A percentile compares a stretch with the other conserved stretches of the same genome.
Evolutionary conservation across 2,329 filamentous ascomycete genomes (phyloP).

Genomic region (Fusarium agapanthi): DNA sequence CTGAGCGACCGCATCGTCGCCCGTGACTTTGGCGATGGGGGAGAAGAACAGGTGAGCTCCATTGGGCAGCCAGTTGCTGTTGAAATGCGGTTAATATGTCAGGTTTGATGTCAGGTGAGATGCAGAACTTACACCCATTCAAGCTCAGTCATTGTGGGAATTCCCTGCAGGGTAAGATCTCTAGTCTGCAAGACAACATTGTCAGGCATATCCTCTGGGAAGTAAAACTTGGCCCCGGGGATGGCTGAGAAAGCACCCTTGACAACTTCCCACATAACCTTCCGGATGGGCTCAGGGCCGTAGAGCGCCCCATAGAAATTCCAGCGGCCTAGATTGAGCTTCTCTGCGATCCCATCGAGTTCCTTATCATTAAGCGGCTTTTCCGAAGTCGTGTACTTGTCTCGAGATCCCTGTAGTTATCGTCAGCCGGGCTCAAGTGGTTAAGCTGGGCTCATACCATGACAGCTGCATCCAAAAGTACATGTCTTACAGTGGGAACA

Average conservation of each 20-base stretch:
- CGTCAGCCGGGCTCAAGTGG: background rate
- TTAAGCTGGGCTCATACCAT: background rate
- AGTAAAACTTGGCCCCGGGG: slow-evolving; percentile 33
- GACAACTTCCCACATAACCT: slow-evolving; percentile 28
- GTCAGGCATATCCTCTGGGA: slow-evolving; percentile 30
- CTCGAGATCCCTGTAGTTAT: background rate
- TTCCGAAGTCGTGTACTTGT: slow-evolving; percentile 14
- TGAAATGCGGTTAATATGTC: rapidly evolving
- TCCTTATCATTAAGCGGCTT: slow-evolving; percentile 14
- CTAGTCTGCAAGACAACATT: slow-evolving; percentile 28
- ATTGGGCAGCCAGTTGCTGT: slow-evolving; percentile 29
- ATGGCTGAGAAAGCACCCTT: slow-evolving; percentile 27
- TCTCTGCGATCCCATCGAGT: slow-evolving; percentile 24
- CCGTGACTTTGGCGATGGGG: slow-evolving; percentile 32
- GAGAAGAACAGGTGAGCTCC: slow-evolving; percentile 38
- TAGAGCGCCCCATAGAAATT: slow-evolving; percentile 38
- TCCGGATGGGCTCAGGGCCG: slow-evolving; percentile 26
- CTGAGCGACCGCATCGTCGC: slow-evolving; percentile 23
- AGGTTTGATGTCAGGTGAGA: rapidly evolving
- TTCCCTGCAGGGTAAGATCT: slow-evolving; percentile 23
- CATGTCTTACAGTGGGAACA: slow-evolving; percentile 29
- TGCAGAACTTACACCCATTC: slow-evolving; percentile 30
- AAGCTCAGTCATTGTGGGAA: slow-evolving; percentile 29
- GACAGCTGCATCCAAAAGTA: slow-evolving; percentile 34
- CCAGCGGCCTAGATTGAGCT: slow-evolving; percentile 33